Base-by-base conservation (phyloP, 192 early-diverging fungal genomes). In the Anaeromyces robustus region DNA sequence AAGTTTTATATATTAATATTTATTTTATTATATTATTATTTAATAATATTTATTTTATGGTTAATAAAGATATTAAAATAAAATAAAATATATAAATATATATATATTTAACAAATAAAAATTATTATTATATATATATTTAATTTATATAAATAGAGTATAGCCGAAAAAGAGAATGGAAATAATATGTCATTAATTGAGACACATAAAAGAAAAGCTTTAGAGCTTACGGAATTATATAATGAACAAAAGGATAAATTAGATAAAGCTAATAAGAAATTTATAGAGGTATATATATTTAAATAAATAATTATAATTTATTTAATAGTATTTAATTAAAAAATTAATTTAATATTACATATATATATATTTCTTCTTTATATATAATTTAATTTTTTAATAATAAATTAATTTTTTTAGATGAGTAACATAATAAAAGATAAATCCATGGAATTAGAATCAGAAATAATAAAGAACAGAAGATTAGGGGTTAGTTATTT, bases 151-250 rank as follows among this genome's bases (percentile, higher is more conserved):
- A 77, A 92, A 89, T 82, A 85, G 13, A 83, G 86, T 12, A 82
- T 92, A 29, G 94, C 94, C 80, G 89, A 86, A 77, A 92, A 95
- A 81, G 83, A 92, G 18, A 86, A 89, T 34, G 86, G 86, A 30
- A 86, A 90, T 77, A 88, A 83, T 41, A 11, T 68, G 11, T 80
- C 84, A 14, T 84, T 88, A 29, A 80, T 90, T 6, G 87, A 89
- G 34, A 52, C 82, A 14, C 87, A 92, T 29, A 89, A 88, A 81
- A 81, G 86, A 29, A 87, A 86, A 77, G 81, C 90, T 6, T 88
- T 88, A 22, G 91, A 94, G 28, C 77, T 91, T 80, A 88, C 89
- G 80, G 87, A 87, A 80, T 85, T 91, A 81, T 86, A 87, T 32
- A 81, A 87, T 2, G 89, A 92, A 77, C 83, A 92, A 78, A 89